Base-by-base conservation (phyloP, 345 rosid species). In the Theobroma cacao region DNA sequence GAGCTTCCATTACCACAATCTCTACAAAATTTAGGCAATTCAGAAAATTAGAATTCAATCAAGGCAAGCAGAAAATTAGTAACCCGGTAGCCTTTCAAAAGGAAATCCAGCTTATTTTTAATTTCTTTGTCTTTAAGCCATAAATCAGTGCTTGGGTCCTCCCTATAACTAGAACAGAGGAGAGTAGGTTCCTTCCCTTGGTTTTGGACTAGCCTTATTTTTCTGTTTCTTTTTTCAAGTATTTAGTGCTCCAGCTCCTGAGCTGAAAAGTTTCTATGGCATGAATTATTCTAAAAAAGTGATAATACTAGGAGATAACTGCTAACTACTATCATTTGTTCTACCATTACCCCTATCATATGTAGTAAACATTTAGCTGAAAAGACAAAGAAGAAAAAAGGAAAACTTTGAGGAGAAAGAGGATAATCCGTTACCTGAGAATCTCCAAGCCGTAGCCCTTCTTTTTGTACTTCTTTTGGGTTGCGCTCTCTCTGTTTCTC, bases 1-100 rank as follows among this genome's bases (percentile, higher is more conserved):
- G 83, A 75, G 56, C 85, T 79, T 91, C 98, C 98, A 91, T 92
- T 11, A 1, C 40, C 9, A 41, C 58, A 45, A 50, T 11, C 61
- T 71, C 75, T 71, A 71, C 75, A 71, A 31, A 10, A 9, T 50
- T 18, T 31, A 24, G 50, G 72, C 52, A 12, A 10, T 8, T 65
- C 30, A 20, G 5, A 5, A 65, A 36, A 65, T 38, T 65, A 24
- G 17, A 69, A 45, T 4, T 5, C 38, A 36, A 41, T 8, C 45
- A 41, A 41, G 9, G 9, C 45, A 41, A 41, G 10, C 45, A 41
- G 9, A 36, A 36, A 8, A 6, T 7, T 5, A 8, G 7, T 1
- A 41, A 41, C 9, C 10, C 1, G 10, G 10, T 7, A 41, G 10
- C 10, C 9, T 41, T 41, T n/a, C n/a, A n/a, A n/a, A n/a, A n/a